Percentiles rank a stretch among this genome's conserved stretches.
phyloP scores from a whole-genome alignment of 2,329 filamentous ascomycete species.

The Talaromyces sp. region DNA sequence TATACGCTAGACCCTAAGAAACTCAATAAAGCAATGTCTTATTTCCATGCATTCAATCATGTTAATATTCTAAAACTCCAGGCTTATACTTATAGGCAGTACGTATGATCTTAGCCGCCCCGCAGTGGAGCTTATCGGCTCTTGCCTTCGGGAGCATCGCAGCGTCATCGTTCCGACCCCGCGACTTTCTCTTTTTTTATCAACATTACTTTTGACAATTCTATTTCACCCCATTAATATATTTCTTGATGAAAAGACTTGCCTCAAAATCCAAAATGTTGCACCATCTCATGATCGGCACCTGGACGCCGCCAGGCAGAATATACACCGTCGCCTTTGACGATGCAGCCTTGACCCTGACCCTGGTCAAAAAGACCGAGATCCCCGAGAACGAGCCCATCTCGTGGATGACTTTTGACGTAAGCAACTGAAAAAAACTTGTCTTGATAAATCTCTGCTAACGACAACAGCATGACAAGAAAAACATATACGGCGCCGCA shows the following conservation, averaged over 20 bases:
- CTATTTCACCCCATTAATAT: neutral
- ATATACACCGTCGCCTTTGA: conserved; percentile 89
- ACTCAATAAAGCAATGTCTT: too few species aligned
- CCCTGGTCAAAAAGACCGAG: conserved; percentile 72
- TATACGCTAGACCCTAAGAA: too few species aligned
- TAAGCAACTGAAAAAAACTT: conserved; percentile 39
- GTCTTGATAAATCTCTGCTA: neutral
- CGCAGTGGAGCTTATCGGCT: conserved; percentile 8
- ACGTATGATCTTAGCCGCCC: neutral
- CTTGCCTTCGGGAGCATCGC: conserved; percentile 8
- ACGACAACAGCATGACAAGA: conserved; percentile 62
- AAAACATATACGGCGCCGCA: conserved; percentile 79
- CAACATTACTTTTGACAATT: neutral
- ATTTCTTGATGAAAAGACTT: neutral
- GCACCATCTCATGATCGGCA: conserved; percentile 88
- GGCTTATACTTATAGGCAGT: too few species aligned
- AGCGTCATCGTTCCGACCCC: neutral
- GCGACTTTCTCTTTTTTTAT: neutral
- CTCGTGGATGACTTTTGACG: conserved; percentile 89
- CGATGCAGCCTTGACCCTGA: conserved; percentile 69
- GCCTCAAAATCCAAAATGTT: conserved; percentile 54
- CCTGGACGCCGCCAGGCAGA: conserved; percentile 83
- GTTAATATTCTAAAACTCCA: too few species aligned
- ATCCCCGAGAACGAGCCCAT: conserved; percentile 82
- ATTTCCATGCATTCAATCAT: too few species aligned